Conservation (phyloP, 1,284 basidiomycete genomes). For the Tylopilus sp. region DNA sequence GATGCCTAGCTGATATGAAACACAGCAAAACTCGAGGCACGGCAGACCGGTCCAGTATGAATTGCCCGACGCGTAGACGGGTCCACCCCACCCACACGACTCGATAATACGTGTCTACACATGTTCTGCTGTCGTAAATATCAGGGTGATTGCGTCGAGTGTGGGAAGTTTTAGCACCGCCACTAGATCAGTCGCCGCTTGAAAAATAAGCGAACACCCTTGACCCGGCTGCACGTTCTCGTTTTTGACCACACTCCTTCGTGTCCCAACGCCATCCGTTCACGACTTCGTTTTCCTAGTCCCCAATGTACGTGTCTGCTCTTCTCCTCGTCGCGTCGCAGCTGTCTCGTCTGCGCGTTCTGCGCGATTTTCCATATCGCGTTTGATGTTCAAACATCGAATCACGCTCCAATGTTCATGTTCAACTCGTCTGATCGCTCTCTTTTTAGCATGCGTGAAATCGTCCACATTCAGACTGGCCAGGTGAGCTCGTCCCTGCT, state of each 20-base stretch:
- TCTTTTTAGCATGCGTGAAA: slow-evolving; percentile 89
- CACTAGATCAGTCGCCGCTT: slow-evolving; percentile 46
- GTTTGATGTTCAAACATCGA: slow-evolving; percentile 57
- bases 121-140: slow-evolving; percentile 26
- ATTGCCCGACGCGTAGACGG: no score
- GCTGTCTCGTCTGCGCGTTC: slow-evolving; percentile 33
- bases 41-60: no score
- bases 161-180: slow-evolving; percentile 38
- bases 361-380: slow-evolving; percentile 43
- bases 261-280: slow-evolving; percentile 48
- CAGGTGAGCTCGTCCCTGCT: slow-evolving; percentile 65
- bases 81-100: not conserved
- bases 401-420: slow-evolving; percentile 13
- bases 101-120: no score
- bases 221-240: slow-evolving; percentile 46
- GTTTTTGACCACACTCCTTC: slow-evolving; percentile 49
- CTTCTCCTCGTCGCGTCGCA: slow-evolving; percentile 23
- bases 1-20: slow-evolving; percentile 5
- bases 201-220: slow-evolving; percentile 50
- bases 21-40: not conserved
- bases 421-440: slow-evolving; percentile 42
- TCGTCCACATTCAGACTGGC: slow-evolving; percentile 97
- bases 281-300: slow-evolving; percentile 38
- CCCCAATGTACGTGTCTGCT: slow-evolving; percentile 42
- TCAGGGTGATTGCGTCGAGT: slow-evolving; percentile 10